Percentiles rank a stretch among this genome's conserved stretches.
phyloP scores from a whole-genome alignment of 805 yeast species.

The Kregervanrija delftensis region DNA sequence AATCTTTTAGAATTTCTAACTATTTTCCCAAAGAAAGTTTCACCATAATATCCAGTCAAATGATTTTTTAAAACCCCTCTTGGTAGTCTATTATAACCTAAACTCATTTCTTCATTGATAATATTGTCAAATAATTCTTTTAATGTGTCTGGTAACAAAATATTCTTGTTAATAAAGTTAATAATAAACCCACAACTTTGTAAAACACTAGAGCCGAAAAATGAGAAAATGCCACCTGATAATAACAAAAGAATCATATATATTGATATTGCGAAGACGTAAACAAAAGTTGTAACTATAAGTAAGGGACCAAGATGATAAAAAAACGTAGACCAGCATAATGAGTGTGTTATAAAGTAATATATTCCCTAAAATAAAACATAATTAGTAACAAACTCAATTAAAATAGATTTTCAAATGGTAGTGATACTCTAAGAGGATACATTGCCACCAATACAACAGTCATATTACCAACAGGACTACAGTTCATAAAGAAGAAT shows the following conservation, averaged over 20 bases:
- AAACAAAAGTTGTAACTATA: constrained; percentile 13
- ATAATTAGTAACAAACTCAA: background rate
- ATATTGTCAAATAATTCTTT: constrained; percentile 27
- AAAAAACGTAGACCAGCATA: constrained; percentile 21
- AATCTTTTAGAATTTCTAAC: constrained; percentile 13
- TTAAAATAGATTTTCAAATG: background rate
- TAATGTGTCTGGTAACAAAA: constrained; percentile 28
- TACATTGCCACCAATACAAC: constrained; percentile 9
- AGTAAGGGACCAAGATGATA: constrained; percentile 19
- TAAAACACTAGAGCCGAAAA: constrained; percentile 20
- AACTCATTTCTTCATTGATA: constrained; percentile 13
- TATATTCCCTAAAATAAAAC: constrained; percentile 18
- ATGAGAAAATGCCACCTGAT: constrained; percentile 20
- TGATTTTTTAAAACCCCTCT: constrained; percentile 19
- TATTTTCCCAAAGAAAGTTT: constrained; percentile 19
- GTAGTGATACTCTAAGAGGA: constrained; percentile 1
- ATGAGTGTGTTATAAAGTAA: constrained; percentile 17
- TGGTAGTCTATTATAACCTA: constrained; percentile 18
- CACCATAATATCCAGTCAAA: constrained; percentile 21
- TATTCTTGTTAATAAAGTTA: constrained; percentile 19
- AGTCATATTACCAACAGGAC: constrained; percentile 4
- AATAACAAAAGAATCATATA: constrained; percentile 12
- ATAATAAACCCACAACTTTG: constrained; percentile 27
- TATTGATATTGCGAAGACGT: constrained; percentile 12
- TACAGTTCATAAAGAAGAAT: constrained; percentile 11